Evolutionary conservation across 192 early-diverging fungal genomes (phyloP).

Genomic region (Dispira simplex): DNA sequence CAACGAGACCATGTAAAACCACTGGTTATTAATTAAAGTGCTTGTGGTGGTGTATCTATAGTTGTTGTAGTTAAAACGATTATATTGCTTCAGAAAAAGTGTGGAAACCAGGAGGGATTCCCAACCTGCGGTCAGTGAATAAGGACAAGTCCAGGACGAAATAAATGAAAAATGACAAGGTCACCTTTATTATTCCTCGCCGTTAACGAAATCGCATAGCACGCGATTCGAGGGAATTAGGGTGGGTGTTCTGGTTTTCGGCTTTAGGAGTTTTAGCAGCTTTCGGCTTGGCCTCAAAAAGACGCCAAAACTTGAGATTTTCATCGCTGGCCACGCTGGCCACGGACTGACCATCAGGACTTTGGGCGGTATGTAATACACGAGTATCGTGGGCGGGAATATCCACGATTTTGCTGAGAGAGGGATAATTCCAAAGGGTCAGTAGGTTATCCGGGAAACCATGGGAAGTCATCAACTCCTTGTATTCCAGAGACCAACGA

Average conservation of each 20-base stretch:
- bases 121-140: too few species aligned
- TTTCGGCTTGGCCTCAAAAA: constrained; percentile 49
- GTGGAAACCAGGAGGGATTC: too few species aligned
- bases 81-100: too few species aligned
- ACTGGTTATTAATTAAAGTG: too few species aligned
- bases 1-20: too few species aligned
- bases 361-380: constrained; percentile 78
- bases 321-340: constrained; percentile 90
- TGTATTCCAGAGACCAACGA: constrained; percentile 67
- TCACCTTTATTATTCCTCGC: too few species aligned
- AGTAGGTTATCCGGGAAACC: constrained; percentile 83
- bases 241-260: not conserved
- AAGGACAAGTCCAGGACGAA: too few species aligned
- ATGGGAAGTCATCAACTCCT: constrained; percentile 84
- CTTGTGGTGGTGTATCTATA: too few species aligned
- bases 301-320: constrained; percentile 89
- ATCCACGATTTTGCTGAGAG: constrained; percentile 49
- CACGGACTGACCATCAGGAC: constrained; percentile 81
- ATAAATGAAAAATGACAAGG: too few species aligned
- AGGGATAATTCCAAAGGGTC: constrained; percentile 68
- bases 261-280: constrained; percentile 11
- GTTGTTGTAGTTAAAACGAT: too few species aligned
- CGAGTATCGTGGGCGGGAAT: constrained; percentile 78
- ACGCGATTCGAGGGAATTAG: constrained; percentile 9
- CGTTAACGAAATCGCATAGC: not conserved